Percentiles rank a stretch among this genome's conserved stretches.
Evolutionary conservation across 768 basidiomycete species (phyloP).

Genomic region (Pluteus cervinus): DNA sequence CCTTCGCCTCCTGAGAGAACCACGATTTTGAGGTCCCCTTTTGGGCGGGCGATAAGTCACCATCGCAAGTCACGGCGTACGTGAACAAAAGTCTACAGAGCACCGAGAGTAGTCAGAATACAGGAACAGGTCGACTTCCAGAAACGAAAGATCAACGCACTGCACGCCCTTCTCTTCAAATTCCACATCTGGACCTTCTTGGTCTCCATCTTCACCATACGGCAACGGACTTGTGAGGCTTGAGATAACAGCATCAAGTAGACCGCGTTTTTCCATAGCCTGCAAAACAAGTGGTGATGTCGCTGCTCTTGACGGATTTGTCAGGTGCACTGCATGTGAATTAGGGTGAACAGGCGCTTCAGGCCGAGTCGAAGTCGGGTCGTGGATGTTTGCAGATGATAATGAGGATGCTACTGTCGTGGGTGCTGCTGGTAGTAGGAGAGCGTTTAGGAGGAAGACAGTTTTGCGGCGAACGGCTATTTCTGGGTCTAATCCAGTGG

Average conservation of each 20-base stretch:
- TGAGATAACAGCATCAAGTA: slow-evolving; percentile 46
- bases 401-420: slow-evolving; percentile 11
- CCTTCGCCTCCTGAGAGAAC: slow-evolving; percentile 19
- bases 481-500: slow-evolving; percentile 54
- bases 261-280: slow-evolving; percentile 40
- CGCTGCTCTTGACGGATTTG: slow-evolving; percentile 44
- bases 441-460: slow-evolving; percentile 67
- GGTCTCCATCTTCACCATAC: slow-evolving; percentile 63
- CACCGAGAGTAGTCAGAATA: neutral
- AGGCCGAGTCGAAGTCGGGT: slow-evolving; percentile 15
- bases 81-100: slow-evolving; percentile 42
- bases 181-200: slow-evolving; percentile 47
- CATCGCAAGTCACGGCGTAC: slow-evolving; percentile 37
- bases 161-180: slow-evolving; percentile 61
- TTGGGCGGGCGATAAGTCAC: slow-evolving; percentile 19
- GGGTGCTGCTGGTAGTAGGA: slow-evolving; percentile 47
- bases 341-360: slow-evolving; percentile 52
- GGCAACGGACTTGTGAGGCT: slow-evolving; percentile 53
- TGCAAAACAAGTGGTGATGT: slow-evolving; percentile 44
- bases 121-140: neutral
- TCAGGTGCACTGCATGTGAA: slow-evolving; percentile 62
- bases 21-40: slow-evolving; percentile 21
- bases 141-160: slow-evolving; percentile 24
- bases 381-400: slow-evolving; percentile 14
- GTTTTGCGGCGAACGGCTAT: slow-evolving; percentile 73